These are phyloP conservation scores for Globisporangium sylvaticum DNA, from an alignment of 352 stramenopile genomes.

Conservation along the genomic window DNA sequence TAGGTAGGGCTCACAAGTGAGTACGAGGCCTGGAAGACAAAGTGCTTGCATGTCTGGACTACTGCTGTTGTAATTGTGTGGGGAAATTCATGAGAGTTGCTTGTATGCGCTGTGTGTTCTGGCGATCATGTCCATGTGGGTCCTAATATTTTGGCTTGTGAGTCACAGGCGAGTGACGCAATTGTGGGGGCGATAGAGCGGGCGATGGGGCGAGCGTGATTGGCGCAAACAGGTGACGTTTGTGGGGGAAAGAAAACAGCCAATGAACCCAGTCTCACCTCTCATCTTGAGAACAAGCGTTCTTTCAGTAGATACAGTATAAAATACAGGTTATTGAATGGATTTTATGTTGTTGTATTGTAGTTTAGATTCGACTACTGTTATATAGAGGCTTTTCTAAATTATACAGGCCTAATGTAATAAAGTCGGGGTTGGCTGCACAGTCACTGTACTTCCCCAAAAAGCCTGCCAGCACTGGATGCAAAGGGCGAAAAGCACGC, in stretches of 20 bases:
- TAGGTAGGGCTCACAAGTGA: background rate
- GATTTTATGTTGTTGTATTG: background rate
- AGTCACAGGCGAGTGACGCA: background rate
- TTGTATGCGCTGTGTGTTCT: no score
- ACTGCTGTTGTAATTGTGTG: background rate
- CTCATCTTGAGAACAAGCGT: background rate
- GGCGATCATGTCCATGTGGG: no score
- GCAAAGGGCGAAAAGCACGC: background rate
- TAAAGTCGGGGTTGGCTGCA: background rate
- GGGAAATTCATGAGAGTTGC: background rate
- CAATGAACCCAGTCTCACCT: background rate
- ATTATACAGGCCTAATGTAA: no score
- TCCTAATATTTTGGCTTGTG: background rate
- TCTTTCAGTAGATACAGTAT: background rate
- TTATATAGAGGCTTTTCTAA: no score
- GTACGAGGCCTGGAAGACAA: background rate
- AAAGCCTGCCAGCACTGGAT: background rate
- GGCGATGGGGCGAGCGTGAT: background rate
- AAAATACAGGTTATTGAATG: background rate
- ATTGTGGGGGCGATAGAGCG: background rate
- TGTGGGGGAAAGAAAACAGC: constrained; percentile 6
- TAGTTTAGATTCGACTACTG: no score
- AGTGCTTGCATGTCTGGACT: no score
- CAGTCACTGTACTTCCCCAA: background rate
- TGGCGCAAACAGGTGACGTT: background rate